A percentile compares a stretch with the other conserved stretches of the same genome.
Conservation (phyloP, 257 asterid genomes). For the Paraleonurus japonicus region DNA sequence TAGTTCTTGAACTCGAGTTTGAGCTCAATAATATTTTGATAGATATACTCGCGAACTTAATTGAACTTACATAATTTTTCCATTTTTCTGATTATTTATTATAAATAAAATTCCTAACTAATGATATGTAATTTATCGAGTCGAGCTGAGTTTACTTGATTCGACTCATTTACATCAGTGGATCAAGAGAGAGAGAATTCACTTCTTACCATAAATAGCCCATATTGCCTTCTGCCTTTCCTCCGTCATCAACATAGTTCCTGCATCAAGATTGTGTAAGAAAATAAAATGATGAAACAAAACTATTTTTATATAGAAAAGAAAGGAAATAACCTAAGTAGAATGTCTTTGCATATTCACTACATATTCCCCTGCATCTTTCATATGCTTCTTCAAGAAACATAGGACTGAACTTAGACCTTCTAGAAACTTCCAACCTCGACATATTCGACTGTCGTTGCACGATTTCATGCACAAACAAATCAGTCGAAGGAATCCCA, state of each 20-base stretch:
- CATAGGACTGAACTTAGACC: conserved; percentile 43
- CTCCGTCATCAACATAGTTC: conserved; percentile 73
- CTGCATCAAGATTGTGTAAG: conserved; percentile 38
- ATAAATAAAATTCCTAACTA: no score
- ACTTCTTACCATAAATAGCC: conserved; percentile 71
- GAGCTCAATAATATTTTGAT: background rate
- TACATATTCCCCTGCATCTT: conserved; percentile 71
- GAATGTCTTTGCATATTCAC: conserved; percentile 84
- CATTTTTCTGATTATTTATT: no score
- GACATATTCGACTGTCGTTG: conserved; percentile 44
- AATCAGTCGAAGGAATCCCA: conserved; percentile 43
- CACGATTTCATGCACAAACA: conserved; percentile 49
- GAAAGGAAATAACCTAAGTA: conserved; percentile 44
- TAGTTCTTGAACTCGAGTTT: background rate
- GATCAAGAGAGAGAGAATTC: no score
- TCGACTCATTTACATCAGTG: no score
- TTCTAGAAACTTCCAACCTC: conserved; percentile 20
- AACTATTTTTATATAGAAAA: background rate
- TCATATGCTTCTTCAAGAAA: conserved; percentile 72
- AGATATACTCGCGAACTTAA: background rate
- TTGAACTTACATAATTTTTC: no score
- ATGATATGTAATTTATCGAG: background rate
- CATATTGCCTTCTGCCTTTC: conserved; percentile 79
- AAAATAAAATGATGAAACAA: background rate
- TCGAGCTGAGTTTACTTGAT: no score